Base-by-base conservation (phyloP, 306 rosid species). In the Casuarina equisetifolia region DNA sequence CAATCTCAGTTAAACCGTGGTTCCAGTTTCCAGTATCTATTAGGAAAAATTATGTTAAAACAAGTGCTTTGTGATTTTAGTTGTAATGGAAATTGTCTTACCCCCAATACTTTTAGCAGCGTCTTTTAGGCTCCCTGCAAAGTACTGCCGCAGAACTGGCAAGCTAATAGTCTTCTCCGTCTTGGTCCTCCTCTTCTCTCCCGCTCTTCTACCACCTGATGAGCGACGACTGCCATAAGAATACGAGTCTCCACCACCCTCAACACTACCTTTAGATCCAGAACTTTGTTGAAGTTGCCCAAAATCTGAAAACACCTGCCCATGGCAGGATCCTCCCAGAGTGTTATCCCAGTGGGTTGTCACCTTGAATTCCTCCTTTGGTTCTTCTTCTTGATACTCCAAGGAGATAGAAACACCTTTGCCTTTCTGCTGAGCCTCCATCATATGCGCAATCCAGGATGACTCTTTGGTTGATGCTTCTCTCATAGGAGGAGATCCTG, bases 141-240 rank as follows among this genome's bases (percentile, higher is more conserved):
- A 90, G 79, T 90, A 83, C 70, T 90, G 96, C 66, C 86, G 67
- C 0, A 91, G 89, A 80, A 85, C 83, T 1, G 84, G 80, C 82
- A 91, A 82, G 76, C 89, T 87, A 76, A 90, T 87, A 0, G 89
- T 85, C 87, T 91, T 89, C 86, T 91, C 93, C 0, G 89, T 85
- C 82, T 87, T 88, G 45, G 84, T 85, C 32, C 89, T 72, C 67
- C 91, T 84, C 85, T 84, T 91, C 83, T 84, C 91, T 0, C 90
- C 86, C 1, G 90, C 32, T 74, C 82, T 88, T 84, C 93, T 84
- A 2, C 86, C 90, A 9, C 86, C 86, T 0, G 86, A 84, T 2
- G 85, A 78, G 45, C 82, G 82, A 3, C 74, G 71, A 1, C 83
- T 83, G 7, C 75, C 55, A 15, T 79, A 88, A 15, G 78, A 32